A percentile compares a stretch with the other conserved stretches of the same genome.
Conservation (phyloP, 805 yeast species). For the Cyberlindnera galapagoensis region DNA sequence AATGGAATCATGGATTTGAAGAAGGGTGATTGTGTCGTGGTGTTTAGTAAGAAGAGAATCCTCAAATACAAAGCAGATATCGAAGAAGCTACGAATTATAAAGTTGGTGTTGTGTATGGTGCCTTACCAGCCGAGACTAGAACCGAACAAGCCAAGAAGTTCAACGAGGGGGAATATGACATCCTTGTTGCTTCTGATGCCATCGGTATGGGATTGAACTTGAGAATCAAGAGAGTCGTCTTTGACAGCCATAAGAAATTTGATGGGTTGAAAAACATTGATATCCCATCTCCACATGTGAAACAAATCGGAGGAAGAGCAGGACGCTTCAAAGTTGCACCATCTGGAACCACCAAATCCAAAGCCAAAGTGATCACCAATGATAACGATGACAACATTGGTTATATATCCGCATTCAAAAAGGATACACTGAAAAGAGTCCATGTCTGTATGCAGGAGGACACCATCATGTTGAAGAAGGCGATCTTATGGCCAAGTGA, state of each 20-base stretch:
- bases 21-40: conserved; percentile 85
- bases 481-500: conserved; percentile 83
- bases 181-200: conserved; percentile 95
- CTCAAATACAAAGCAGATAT: conserved; percentile 62
- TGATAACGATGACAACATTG: conserved; percentile 26
- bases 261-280: conserved; percentile 48
- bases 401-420: conserved; percentile 50
- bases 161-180: conserved; percentile 75
- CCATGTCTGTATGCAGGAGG: conserved; percentile 39
- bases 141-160: conserved; percentile 70
- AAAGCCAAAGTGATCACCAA: not conserved
- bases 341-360: conserved; percentile 12
- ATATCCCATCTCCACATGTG: conserved; percentile 55
- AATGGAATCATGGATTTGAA: conserved; percentile 33
- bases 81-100: conserved; percentile 53
- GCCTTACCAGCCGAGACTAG: conserved; percentile 95
- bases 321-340: conserved; percentile 59
- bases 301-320: conserved; percentile 98
- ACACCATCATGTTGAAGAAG: conserved; percentile 43
- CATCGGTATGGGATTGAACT: conserved; percentile 93
- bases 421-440: conserved; percentile 39
- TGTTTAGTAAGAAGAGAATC: conserved; percentile 73
- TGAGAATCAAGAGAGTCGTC: conserved; percentile 74
- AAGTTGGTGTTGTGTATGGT: conserved; percentile 90
- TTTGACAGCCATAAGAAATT: conserved; percentile 66